Base-by-base conservation (phyloP, 2,329 filamentous ascomycete species). In the Diaporthe vaccinii region DNA sequence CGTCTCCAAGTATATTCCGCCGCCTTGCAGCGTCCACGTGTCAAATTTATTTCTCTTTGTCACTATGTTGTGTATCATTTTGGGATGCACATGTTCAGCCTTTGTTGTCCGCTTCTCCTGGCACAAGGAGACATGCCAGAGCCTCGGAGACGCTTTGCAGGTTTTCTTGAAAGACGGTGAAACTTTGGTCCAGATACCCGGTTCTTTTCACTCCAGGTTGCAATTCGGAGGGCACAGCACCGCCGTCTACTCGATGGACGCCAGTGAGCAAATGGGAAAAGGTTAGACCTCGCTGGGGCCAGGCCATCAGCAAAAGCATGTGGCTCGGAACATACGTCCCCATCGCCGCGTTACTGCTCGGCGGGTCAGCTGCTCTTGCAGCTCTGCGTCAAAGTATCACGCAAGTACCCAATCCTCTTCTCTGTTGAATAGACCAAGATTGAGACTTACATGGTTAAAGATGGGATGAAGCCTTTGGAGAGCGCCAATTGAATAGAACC, bases 301-400 rank as follows among this genome's bases (percentile, higher is more conserved):
- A 39, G 22, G 9, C 57, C 22, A 20, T 39, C 34, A 39, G 57
- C 17, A 57, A 0, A 22, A 57, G 17, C 3, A 22, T 22, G 25
- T 57, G 53, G 7, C 2, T 57, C 28, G 12, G 53, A 15, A 57
- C 31, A n/a, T 59, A 3, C 22, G 31, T 39, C 1, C 57, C 31
- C 15, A 59, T 59, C 1, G 57, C 9, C 2, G 7, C 1, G 3
- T 7, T 59, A 14, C 9, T 59, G 4, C 31, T 59, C 5, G 20
- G 57, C 39, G 57, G 3, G 0, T 59, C 12, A 2, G 20, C 22
- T 59, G 31, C 17, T 59, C 1, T 59, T n/a, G 12, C 4, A n/a
- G 17, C 0, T 0, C 2, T 25, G 1, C 1, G 46, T 51, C 3
- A 5, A 15, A 12, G 0, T 51, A 4, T 51, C 46, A 10, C 46